Percentiles rank a stretch among this genome's conserved stretches.
Conservation (phyloP, 2,329 filamentous ascomycete species). For the Colletotrichum liaoningense region DNA sequence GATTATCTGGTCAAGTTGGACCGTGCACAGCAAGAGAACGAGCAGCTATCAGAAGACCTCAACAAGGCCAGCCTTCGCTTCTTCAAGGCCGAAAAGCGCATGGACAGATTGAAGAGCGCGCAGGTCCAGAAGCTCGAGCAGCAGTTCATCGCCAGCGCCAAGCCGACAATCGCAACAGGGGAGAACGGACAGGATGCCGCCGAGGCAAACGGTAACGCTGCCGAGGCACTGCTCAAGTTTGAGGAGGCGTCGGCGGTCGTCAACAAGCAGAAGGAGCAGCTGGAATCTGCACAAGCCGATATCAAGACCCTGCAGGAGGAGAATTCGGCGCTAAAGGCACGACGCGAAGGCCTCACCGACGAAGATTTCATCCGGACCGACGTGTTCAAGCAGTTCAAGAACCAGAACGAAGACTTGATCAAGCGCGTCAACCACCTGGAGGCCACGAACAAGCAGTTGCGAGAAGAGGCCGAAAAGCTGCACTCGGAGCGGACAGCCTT, state of each 20-base stretch:
- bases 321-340: conserved; percentile 76
- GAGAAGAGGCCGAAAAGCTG: conserved; percentile 86
- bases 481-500: conserved; percentile 88
- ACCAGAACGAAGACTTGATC: conserved; percentile 91
- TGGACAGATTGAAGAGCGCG: conserved; percentile 88
- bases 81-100: conserved; percentile 93
- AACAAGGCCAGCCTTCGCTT: conserved; percentile 91
- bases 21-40: conserved; percentile 80
- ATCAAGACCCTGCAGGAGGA: conserved; percentile 81
- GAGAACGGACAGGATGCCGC: conserved; percentile 67
- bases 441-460: conserved; percentile 85
- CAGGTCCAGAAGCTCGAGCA: conserved; percentile 94
- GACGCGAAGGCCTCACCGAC: conserved; percentile 81
- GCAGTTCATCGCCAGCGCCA: conserved; percentile 80
- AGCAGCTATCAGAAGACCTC: conserved; percentile 85
- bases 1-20: conserved; percentile 82
- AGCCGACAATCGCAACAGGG: conserved; percentile 57
- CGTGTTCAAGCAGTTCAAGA: conserved; percentile 91
- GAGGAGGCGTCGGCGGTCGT: conserved; percentile 82
- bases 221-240: conserved; percentile 79
- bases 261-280: conserved; percentile 87
- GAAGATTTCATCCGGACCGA: conserved; percentile 95
- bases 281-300: conserved; percentile 82
- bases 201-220: conserved; percentile 65
- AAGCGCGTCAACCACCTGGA: conserved; percentile 93